Evolutionary conservation across 805 yeast genomes (phyloP).

Genomic region (Saturnispora sanitii): DNA sequence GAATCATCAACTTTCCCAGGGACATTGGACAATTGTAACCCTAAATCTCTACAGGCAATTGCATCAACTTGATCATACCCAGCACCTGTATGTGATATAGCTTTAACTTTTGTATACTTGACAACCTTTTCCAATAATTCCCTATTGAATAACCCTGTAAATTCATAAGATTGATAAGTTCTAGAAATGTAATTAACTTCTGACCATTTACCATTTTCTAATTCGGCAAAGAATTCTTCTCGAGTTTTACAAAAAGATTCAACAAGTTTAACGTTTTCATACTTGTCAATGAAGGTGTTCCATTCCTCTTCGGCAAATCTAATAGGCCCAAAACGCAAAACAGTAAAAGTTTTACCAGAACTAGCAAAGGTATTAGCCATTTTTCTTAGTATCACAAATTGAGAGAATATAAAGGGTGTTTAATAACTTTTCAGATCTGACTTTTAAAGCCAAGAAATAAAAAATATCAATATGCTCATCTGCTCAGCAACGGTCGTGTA

Average conservation of each 20-base stretch:
- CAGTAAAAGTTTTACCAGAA: conserved; percentile 37
- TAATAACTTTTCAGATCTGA: too few relatives aligned
- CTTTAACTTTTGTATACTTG: conserved; percentile 27
- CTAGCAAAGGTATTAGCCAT: conserved; percentile 14
- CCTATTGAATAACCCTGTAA: conserved; percentile 34
- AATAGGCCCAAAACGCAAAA: conserved; percentile 56
- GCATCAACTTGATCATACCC: conserved; percentile 49
- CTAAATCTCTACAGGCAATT: conserved; percentile 29
- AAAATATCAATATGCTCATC: conserved; percentile 2
- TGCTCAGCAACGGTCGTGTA: conserved; percentile 1
- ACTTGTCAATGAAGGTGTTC: conserved; percentile 28
- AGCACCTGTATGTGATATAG: conserved; percentile 42
- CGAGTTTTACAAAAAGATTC: conserved; percentile 32
- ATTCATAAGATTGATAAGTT: conserved; percentile 30
- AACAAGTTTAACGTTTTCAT: conserved; percentile 34
- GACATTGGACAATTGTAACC: conserved; percentile 42
- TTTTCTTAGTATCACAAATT: too few relatives aligned
- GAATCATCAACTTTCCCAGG: conserved; percentile 44
- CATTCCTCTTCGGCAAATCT: conserved; percentile 55
- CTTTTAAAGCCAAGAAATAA: too few relatives aligned
- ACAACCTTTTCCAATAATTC: conserved; percentile 33
- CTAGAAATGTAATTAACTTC: conserved; percentile 33
- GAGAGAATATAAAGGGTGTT: too few relatives aligned
- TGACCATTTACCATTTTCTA: conserved; percentile 27
- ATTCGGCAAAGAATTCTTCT: conserved; percentile 32